Conservation (phyloP, 805 yeast species). For the Cyberlindnera mycetangii region DNA sequence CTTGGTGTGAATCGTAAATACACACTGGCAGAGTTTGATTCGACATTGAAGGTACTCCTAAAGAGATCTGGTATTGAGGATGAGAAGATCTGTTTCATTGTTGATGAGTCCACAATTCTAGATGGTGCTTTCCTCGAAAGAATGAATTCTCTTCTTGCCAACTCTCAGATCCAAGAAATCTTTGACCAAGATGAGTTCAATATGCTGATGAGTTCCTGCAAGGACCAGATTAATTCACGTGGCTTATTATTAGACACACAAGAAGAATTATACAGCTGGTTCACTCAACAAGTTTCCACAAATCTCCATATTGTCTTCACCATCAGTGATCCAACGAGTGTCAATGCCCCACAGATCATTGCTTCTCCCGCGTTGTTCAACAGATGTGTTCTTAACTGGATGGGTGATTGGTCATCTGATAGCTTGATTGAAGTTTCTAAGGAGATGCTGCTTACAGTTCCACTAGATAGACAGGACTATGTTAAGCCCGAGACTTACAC, state of each 20-base stretch:
- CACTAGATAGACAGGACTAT: conserved; percentile 50
- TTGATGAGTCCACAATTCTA: conserved; percentile 76
- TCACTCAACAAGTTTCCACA: conserved; percentile 58
- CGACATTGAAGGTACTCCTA: conserved; percentile 53
- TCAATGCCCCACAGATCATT: conserved; percentile 42
- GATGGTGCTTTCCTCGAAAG: conserved; percentile 82
- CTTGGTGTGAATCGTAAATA: conserved; percentile 55
- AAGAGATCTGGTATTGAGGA: conserved; percentile 49
- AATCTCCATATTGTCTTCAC: conserved; percentile 85
- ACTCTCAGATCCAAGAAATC: conserved; percentile 88
- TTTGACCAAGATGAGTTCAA: conserved; percentile 72
- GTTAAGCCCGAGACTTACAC: conserved; percentile 30
- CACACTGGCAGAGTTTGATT: conserved; percentile 63
- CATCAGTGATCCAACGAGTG: conserved; percentile 48
- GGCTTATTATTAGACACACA: conserved; percentile 64
- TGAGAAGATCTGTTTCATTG: conserved; percentile 63
- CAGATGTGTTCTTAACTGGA: conserved; percentile 84
- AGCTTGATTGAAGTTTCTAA: conserved; percentile 51
- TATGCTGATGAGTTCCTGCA: conserved; percentile 50
- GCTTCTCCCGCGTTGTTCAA: conserved; percentile 88
- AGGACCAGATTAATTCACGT: conserved; percentile 51
- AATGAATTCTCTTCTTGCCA: conserved; percentile 91
- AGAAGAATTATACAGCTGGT: conserved; percentile 75
- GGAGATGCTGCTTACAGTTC: conserved; percentile 40
- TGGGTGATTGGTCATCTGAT: conserved; percentile 73